phyloP scores from a whole-genome alignment of 495 filamentous ascomycete genomes.

The Aspergillus olivimuriae region DNA sequence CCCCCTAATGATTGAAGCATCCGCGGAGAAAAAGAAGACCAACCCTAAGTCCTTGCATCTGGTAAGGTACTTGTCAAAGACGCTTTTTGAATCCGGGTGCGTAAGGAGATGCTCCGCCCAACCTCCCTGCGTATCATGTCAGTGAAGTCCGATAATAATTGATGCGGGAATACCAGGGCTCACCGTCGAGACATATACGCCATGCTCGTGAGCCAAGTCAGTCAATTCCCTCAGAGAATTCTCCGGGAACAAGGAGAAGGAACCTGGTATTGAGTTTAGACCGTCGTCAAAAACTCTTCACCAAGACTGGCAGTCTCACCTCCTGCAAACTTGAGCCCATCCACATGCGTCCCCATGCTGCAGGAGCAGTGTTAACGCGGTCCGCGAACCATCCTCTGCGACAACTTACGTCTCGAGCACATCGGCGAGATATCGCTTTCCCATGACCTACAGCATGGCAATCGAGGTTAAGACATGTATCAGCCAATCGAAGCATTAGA shows the following conservation, averaged over 20 bases:
- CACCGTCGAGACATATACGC: conserved; percentile 50
- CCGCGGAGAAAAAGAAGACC: background rate
- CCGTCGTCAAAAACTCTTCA: too few species aligned
- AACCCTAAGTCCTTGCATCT: conserved; percentile 47
- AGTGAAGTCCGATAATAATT: background rate
- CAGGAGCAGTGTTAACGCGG: conserved; percentile 1
- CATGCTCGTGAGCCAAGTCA: conserved; percentile 46
- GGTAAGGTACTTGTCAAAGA: conserved; percentile 45
- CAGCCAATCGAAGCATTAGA: background rate
- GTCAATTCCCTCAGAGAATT: conserved; percentile 42
- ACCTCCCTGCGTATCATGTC: conserved; percentile 39
- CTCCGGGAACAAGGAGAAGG: conserved; percentile 46
- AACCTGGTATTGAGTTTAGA: too few species aligned
- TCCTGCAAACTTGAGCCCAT: conserved; percentile 53
- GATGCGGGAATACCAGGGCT: too few species aligned
- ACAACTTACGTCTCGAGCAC: conserved; percentile 42
- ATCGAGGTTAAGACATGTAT: too few species aligned
- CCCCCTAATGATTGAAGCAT: background rate
- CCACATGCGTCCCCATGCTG: conserved; percentile 48
- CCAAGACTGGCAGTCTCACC: too few species aligned
- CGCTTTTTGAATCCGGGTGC: conserved; percentile 33
- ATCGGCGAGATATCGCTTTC: conserved; percentile 45
- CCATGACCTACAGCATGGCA: too few species aligned
- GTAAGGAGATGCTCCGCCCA: conserved; percentile 53
- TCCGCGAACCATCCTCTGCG: background rate